Percentiles rank a stretch among this genome's conserved stretches.
phyloP scores from a whole-genome alignment of 2,329 filamentous ascomycete species.

The Dryadomyces sulphureus region DNA sequence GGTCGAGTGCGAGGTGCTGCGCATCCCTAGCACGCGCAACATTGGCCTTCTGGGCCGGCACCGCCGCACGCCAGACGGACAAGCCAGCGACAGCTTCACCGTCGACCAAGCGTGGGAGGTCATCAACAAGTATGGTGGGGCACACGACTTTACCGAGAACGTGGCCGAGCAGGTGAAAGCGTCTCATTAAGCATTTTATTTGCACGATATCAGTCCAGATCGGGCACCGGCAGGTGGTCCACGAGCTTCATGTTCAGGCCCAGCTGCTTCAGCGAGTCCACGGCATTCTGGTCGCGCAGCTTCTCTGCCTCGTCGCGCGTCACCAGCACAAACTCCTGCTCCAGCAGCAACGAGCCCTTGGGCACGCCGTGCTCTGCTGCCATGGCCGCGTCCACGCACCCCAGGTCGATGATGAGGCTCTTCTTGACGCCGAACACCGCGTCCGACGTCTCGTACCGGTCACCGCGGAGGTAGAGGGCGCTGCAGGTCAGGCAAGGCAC shows the following conservation, averaged over 20 bases:
- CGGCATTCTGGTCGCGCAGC: constrained; percentile 48
- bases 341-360: constrained; percentile 47
- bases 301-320: constrained; percentile 52
- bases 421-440: constrained; percentile 81
- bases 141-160: constrained; percentile 41
- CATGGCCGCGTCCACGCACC: constrained; percentile 33
- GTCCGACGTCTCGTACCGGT: constrained; percentile 71
- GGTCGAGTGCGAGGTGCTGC: constrained; percentile 69
- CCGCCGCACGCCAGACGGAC: constrained; percentile 14
- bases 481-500: constrained; percentile 23
- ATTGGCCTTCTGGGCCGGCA: constrained; percentile 60
- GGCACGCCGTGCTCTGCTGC: constrained; percentile 48
- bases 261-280: constrained; percentile 50
- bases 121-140: constrained; percentile 37
- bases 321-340: constrained; percentile 66
- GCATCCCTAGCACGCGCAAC: constrained; percentile 88
- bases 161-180: constrained; percentile 14
- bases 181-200: background rate
- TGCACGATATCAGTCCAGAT: constrained; percentile 40
- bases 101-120: constrained; percentile 18
- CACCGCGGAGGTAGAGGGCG: constrained; percentile 61
- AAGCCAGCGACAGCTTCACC: constrained; percentile 21
- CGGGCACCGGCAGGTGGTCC: constrained; percentile 62
- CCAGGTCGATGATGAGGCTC: constrained; percentile 54
- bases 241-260: constrained; percentile 58